Conservation (phyloP, 345 rosid species). For the Xanthoceras sorbifolium region DNA sequence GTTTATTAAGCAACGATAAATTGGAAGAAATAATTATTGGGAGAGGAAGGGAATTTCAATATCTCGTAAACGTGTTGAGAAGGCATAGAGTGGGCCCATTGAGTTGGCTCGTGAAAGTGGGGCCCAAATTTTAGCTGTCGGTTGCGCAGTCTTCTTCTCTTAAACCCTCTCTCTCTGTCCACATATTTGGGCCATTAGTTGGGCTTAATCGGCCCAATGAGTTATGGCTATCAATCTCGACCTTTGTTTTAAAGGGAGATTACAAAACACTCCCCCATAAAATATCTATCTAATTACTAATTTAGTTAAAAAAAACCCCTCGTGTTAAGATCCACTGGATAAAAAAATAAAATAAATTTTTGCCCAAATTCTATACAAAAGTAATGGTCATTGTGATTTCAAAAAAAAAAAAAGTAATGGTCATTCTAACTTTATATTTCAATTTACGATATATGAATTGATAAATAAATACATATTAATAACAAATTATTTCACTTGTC, state of each 20-base stretch:
- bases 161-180: background rate
- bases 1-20: background rate
- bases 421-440: too few relatives aligned
- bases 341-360: too few relatives aligned
- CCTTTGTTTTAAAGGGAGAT: background rate
- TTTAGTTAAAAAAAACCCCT: too few relatives aligned
- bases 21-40: background rate
- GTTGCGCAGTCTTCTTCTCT: conserved; percentile 13
- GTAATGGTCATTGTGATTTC: too few relatives aligned
- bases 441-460: too few relatives aligned
- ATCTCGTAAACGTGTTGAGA: background rate
- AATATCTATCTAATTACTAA: background rate
- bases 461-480: too few relatives aligned
- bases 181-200: background rate
- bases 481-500: too few relatives aligned
- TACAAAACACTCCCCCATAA: background rate
- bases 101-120: background rate
- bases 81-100: background rate
- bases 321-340: too few relatives aligned
- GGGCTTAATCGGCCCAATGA: background rate
- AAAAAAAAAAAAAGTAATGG: too few relatives aligned
- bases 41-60: background rate
- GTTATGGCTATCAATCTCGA: background rate
- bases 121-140: background rate
- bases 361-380: too few relatives aligned